phyloP scores from a whole-genome alignment of 768 basidiomycete genomes.

The Neoboletus brunneissimus region DNA sequence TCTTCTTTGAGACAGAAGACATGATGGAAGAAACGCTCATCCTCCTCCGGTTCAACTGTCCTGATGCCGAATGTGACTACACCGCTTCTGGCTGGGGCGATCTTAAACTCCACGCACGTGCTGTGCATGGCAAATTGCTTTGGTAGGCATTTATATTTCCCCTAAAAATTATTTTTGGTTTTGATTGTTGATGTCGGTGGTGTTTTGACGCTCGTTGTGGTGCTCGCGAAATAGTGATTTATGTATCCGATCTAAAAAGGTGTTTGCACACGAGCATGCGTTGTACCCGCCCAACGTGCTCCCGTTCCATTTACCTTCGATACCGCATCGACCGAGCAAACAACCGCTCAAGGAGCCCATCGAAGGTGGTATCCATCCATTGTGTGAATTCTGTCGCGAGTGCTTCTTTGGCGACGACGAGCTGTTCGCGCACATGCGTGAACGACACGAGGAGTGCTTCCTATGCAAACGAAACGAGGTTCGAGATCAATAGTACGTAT shows the following conservation, averaged over 20 bases:
- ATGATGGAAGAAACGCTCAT: constrained; percentile 95
- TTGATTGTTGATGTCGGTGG: background rate
- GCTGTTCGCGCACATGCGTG: constrained; percentile 89
- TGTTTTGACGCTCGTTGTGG: background rate
- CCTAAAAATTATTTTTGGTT: too few species aligned
- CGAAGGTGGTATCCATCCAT: constrained; percentile 71
- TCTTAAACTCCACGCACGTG: constrained; percentile 79
- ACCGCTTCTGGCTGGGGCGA: constrained; percentile 88
- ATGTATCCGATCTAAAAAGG: constrained; percentile 86
- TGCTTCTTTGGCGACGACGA: constrained; percentile 94
- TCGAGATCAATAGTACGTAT: constrained; percentile 80
- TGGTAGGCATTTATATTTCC: constrained; percentile 53
- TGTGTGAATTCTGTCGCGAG: constrained; percentile 88
- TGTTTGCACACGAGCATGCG: constrained; percentile 93
- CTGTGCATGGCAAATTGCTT: constrained; percentile 70
- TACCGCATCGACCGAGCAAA: constrained; percentile 42
- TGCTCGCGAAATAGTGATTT: constrained; percentile 56
- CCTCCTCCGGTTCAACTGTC: constrained; percentile 92
- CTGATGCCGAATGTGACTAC: constrained; percentile 78
- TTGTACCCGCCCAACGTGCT: constrained; percentile 70
- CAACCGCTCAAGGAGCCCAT: constrained; percentile 50
- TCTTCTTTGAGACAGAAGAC: constrained; percentile 85
- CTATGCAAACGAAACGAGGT: constrained; percentile 83
- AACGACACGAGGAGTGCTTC: constrained; percentile 94
- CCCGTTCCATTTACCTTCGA: constrained; percentile 73